A percentile compares a stretch with the other conserved stretches of the same genome.
Conservation (phyloP, 371 early-diverging fungal genomes). For the Dichotomocladium elegans region DNA sequence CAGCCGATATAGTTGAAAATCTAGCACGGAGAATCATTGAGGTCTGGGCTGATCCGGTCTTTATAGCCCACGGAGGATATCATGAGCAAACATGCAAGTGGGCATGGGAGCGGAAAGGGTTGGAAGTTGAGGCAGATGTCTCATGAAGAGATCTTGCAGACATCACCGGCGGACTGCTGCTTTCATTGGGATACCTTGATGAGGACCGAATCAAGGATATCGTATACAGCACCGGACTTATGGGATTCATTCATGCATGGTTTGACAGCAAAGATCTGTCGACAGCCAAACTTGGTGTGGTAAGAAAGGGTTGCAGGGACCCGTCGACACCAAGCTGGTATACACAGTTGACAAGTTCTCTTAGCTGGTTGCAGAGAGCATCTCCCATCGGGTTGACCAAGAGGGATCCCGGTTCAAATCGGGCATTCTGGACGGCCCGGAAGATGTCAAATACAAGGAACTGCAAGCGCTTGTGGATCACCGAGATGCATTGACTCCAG, state of each 20-base stretch:
- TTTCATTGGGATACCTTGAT: conserved; percentile 19
- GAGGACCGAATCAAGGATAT: conserved; percentile 1
- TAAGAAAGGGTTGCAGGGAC: too few relatives aligned
- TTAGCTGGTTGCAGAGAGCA: conserved; percentile 30
- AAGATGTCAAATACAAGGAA: conserved; percentile 5
- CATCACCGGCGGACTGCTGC: conserved; percentile 19
- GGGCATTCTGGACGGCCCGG: conserved; percentile 21
- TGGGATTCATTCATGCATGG: conserved; percentile 18
- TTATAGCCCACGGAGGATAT: conserved; percentile 23
- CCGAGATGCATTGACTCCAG: conserved; percentile 12
- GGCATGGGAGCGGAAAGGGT: too few relatives aligned
- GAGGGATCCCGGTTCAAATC: conserved; percentile 19
- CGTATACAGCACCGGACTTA: conserved; percentile 7
- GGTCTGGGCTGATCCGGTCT: conserved; percentile 35
- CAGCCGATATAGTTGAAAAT: neutral
- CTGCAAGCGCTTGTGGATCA: conserved; percentile 15
- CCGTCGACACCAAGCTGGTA: too few relatives aligned
- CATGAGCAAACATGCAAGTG: conserved; percentile 27
- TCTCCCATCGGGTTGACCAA: conserved; percentile 20
- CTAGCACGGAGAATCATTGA: conserved; percentile 7
- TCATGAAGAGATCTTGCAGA: too few relatives aligned
- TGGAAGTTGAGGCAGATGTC: too few relatives aligned
- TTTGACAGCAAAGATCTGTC: conserved; percentile 22
- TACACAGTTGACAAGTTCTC: neutral
- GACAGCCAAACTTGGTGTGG: conserved; percentile 30